These are phyloP conservation scores for Exophiala viscosa DNA, from an alignment of 2,329 filamentous ascomycete genomes.

Conservation along the genomic window DNA sequence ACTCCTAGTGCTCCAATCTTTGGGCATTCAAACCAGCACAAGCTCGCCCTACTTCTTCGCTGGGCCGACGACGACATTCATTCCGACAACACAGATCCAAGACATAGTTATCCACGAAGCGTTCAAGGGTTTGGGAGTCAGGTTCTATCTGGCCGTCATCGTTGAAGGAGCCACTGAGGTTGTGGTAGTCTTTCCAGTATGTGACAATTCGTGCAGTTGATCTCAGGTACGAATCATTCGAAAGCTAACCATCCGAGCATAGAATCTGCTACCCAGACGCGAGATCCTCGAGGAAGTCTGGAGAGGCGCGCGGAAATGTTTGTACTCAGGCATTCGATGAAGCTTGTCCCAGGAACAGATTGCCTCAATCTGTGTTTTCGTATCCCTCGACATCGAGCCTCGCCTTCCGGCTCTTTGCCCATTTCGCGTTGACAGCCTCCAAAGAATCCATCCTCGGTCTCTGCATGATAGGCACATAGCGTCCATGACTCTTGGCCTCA, in stretches of 20 bases:
- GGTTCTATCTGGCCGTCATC: slow-evolving; percentile 84
- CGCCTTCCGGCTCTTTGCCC: slow-evolving; percentile 50
- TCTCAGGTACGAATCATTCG: neutral
- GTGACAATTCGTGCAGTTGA: slow-evolving; percentile 29
- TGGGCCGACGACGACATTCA: slow-evolving; percentile 64
- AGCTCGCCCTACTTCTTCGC: slow-evolving; percentile 65
- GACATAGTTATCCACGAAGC: slow-evolving; percentile 95
- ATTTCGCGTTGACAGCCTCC: slow-evolving; percentile 61
- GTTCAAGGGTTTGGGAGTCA: slow-evolving; percentile 85
- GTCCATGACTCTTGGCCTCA: slow-evolving; percentile 51
- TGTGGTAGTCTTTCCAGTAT: slow-evolving; percentile 87
- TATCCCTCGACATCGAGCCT: slow-evolving; percentile 32
- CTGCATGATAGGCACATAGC: slow-evolving; percentile 56
- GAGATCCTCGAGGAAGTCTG: slow-evolving; percentile 82
- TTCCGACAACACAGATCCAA: slow-evolving; percentile 86
- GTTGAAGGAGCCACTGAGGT: slow-evolving; percentile 84
- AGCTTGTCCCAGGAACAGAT: neutral
- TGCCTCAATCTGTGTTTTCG: slow-evolving; percentile 4
- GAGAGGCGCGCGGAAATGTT: slow-evolving; percentile 75
- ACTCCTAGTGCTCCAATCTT: slow-evolving; percentile 77
- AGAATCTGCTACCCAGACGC: slow-evolving; percentile 67
- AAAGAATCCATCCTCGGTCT: slow-evolving; percentile 55
- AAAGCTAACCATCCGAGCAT: neutral
- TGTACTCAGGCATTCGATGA: slow-evolving; percentile 60
- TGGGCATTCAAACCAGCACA: slow-evolving; percentile 85